Evolutionary conservation across 83 land plant genomes (phyloP), one percentile per base, ranked within the genome.

Genomic region (Picea abies): DNA sequence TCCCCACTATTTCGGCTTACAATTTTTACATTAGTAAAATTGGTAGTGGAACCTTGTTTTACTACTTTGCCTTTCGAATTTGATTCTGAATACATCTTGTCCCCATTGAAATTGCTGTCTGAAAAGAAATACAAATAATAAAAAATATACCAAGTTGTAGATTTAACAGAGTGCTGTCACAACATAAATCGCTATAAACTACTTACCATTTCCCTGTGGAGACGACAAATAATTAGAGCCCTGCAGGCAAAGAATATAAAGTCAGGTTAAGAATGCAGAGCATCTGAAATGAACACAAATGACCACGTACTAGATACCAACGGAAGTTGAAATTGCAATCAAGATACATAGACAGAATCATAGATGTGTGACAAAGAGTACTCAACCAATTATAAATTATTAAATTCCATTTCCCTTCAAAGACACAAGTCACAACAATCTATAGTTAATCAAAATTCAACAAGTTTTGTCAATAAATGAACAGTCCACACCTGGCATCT

Each of bases 41-140:
- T 25, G 56, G n/a, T 44, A 17, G 77, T 19, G 39, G 77, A 73
- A 39, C 47, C 56, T 73, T 73, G 77, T 19, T 73, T 73, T 37
- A 41, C 56, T 16, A 3, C n/a, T 73, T 73, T 73, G 25, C 49
- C 22, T 73, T 73, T 75, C 6, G 49, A 44, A 75, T 75, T 23
- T 8, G 25, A 41, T 20, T 75, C 78, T 6, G 20, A 11, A 49
- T 37, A 19, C 26, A 8, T 20, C 12, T 75, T 49, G 19, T 47
- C 22, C 25, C 58, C 58, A 75, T 44, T 44, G 22, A 16, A 75
- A 75, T 22, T 19, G 60, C 6, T 47, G 10, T 75, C 58, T 75
- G 58, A 32, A 49, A 22, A 47, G 35, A 16, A 47, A 47, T 66
- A 66, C 8, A 75, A 75, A 75, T 75, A 68, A 26, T 68, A 32